Base-by-base conservation (phyloP, 129 eudicot genomes). In the Lactuca sativa region DNA sequence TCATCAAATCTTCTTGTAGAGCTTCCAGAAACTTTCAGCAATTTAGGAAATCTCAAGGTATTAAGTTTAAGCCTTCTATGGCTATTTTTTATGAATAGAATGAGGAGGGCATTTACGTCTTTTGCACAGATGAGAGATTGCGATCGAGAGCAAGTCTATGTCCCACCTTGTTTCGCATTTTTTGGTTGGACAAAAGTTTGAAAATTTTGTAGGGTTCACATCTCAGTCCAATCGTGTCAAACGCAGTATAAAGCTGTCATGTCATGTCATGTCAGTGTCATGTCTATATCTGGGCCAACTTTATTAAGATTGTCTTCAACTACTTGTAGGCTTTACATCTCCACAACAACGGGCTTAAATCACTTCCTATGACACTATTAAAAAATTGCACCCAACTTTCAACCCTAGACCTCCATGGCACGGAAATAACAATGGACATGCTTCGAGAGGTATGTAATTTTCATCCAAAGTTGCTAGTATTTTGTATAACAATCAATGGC, bases 351-450 rank as follows among this genome's bases (percentile, higher is more conserved):
- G 99, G 97, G 49, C 83, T 90, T 17, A 90, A 82, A 72, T 66
- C 86, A 53, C 84, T 95, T 36, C 99, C 99, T 7, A 59, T 75
- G 2, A 76, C 80, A 10, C 38, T 95, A 59, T 83, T 95, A 43
- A 87, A 87, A 67, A 68, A 58, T 68, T 95, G 99, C 80, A 61
- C 74, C 41, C 88, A 84, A 59, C 91, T 95, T 14, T 85, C 97
- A 0, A 83, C 85, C 65, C 80, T 95, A 37, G 93, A 90, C 81
- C 90, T 95, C 64, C 99, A 95, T 74, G 92, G 90, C 69, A 90
- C 99, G 11, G 87, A 90, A 82, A 85, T 95, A 75, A 90, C 99
- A 67, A 87, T 82, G 72, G 97, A 95, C 82, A 62, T 85, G 70
- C 92, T 95, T 59, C 84, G 99, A 72, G 78, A 79, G 92, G 96